A percentile compares a stretch with the other conserved stretches of the same genome.
Conservation (phyloP, 371 early-diverging fungal genomes). For the Gilbertella persicaria region DNA sequence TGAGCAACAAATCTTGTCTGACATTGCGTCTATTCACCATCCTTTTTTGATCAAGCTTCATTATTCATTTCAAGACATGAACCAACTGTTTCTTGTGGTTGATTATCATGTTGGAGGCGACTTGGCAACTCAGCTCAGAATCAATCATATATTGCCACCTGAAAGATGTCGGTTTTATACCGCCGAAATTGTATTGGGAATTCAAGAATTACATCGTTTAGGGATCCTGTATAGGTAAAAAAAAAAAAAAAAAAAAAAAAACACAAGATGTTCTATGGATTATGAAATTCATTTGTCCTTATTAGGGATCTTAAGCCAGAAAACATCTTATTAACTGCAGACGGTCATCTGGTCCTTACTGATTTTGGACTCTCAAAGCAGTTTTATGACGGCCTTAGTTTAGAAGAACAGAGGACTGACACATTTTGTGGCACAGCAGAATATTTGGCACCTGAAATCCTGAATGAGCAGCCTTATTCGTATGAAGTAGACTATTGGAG, state of each 20-base stretch:
- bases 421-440: slow-evolving; percentile 97
- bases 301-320: slow-evolving; percentile 82
- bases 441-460: slow-evolving; percentile 89
- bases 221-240: slow-evolving; percentile 82
- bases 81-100: slow-evolving; percentile 93
- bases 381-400: slow-evolving; percentile 35
- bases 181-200: slow-evolving; percentile 86
- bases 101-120: slow-evolving; percentile 90
- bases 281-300: background rate
- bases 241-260: background rate
- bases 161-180: slow-evolving; percentile 66
- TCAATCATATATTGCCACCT: slow-evolving; percentile 35
- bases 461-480: slow-evolving; percentile 79
- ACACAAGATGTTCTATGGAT: background rate
- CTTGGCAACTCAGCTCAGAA: slow-evolving; percentile 58
- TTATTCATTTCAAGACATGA: slow-evolving; percentile 90
- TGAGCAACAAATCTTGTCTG: slow-evolving; percentile 52
- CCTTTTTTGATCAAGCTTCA: slow-evolving; percentile 96
- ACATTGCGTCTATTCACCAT: slow-evolving; percentile 62
- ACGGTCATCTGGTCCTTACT: slow-evolving; percentile 83
- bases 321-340: slow-evolving; percentile 79
- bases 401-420: slow-evolving; percentile 62
- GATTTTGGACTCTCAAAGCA: slow-evolving; percentile 89
- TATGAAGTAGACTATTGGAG: slow-evolving; percentile 97
- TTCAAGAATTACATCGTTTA: slow-evolving; percentile 85